Conservation (phyloP, 2,329 filamentous ascomycete species). For the Colletotrichum sp. region DNA sequence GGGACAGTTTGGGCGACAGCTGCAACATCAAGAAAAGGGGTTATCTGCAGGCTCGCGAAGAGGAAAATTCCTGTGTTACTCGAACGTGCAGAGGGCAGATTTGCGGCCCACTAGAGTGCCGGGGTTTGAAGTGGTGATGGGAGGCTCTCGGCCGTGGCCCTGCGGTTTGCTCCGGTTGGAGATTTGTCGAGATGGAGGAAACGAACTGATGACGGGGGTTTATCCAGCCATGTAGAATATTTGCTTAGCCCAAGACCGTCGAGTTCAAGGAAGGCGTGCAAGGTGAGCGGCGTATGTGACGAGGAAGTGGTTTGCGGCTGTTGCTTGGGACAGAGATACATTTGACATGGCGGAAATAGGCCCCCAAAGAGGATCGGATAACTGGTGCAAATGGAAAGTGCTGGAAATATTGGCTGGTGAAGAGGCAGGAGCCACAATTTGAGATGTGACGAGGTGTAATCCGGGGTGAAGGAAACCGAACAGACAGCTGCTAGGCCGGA, state of each 20-base stretch:
- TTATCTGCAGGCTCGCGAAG: constrained; percentile 4
- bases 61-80: background rate
- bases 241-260: background rate
- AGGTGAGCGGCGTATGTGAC: background rate
- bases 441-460: background rate
- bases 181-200: background rate
- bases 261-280: background rate
- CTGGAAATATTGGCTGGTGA: background rate
- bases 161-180: background rate
- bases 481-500: background rate
- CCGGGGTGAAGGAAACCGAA: background rate
- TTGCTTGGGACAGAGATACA: background rate
- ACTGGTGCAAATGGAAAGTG: background rate
- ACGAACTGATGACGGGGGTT: background rate
- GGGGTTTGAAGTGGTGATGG: background rate
- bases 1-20: background rate
- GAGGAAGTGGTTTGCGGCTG: background rate
- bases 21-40: background rate
- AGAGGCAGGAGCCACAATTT: background rate
- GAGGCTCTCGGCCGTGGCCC: background rate
- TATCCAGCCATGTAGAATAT: background rate
- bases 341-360: background rate
- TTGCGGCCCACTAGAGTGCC: background rate
- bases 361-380: background rate
- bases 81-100: constrained; percentile 8